These are phyloP conservation scores for Dictyostelium firmibasis DNA, from an alignment of 78 protist species.

Conservation along the genomic window DNA sequence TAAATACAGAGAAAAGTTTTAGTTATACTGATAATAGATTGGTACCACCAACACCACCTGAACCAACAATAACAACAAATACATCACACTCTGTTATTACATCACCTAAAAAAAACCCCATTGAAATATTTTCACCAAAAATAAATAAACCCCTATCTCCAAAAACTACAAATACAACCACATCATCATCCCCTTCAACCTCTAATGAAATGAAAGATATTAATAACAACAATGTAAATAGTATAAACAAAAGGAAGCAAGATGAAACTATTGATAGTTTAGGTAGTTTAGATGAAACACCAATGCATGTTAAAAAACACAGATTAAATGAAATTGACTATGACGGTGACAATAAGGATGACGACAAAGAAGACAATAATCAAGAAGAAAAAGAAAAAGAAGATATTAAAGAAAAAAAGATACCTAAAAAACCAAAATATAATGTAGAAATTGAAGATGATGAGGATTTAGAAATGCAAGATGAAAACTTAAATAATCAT, in stretches of 20 bases:
- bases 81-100: neutral
- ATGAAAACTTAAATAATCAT: too few relatives aligned
- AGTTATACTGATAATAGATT: neutral
- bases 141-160: neutral
- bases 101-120: neutral
- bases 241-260: neutral
- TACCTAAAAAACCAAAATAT: neutral
- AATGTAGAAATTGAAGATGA: neutral
- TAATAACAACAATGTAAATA: neutral
- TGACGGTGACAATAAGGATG: neutral
- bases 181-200: neutral
- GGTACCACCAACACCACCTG: neutral
- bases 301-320: neutral
- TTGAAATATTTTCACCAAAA: neutral
- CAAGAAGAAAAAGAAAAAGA: neutral
- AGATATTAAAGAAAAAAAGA: neutral
- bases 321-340: neutral
- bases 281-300: neutral
- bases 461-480: neutral
- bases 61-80: neutral
- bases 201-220: neutral
- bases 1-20: neutral
- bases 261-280: neutral
- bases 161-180: neutral
- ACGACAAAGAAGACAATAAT: neutral